Evolutionary conservation across 371 early-diverging fungal genomes (phyloP), one percentile per base, ranked within the genome.

Genomic region (Cokeromyces recurvatus): DNA sequence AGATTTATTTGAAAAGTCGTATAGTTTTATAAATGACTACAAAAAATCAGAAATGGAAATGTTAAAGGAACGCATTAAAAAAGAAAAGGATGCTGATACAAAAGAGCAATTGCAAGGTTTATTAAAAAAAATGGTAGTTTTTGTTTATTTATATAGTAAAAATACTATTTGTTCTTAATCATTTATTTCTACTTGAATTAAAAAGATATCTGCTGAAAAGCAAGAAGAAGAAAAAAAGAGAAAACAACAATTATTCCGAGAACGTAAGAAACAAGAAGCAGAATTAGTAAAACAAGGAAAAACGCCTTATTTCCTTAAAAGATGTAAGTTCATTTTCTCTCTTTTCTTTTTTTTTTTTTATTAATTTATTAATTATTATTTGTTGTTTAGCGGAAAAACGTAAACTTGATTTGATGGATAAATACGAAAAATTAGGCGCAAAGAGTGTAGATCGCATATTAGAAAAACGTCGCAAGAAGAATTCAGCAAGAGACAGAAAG

Each of bases 401-500:
- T 65, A 86, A 88, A 46, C 57, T 90, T 45, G 84, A 84, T 54
- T 59, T 89, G 50, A 79, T 88, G 53, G 86, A 90, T 42, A 86
- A 86, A 68, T 92, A 86, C 78, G 66, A 78, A 34, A 56, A 74
- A 39, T 53, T 84, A 38, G 86, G 81, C 20, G 71, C 63, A 21
- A 82, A 90, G 56, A 80, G 78, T 42, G 66, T 93, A 47, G 89
- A 92, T 46, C 82, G 82, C 50, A 74, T 86, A 23, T 63, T 92
- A 48, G 94, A 94, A 51, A 90, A 90, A 71, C 80, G 87, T 57
- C 75, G 95, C 56, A 92, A 93, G 81, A 81, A 81, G 60, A 93
- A 94, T 57, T 80, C 92, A 5, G 69, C 82, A 32, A 91, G 87
- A 67, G 91, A 93, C 46, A 71, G 68, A 55, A 64, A 68, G 42